phyloP scores from a whole-genome alignment of 208 protist species.

The Naegleria fowleri region DNA sequence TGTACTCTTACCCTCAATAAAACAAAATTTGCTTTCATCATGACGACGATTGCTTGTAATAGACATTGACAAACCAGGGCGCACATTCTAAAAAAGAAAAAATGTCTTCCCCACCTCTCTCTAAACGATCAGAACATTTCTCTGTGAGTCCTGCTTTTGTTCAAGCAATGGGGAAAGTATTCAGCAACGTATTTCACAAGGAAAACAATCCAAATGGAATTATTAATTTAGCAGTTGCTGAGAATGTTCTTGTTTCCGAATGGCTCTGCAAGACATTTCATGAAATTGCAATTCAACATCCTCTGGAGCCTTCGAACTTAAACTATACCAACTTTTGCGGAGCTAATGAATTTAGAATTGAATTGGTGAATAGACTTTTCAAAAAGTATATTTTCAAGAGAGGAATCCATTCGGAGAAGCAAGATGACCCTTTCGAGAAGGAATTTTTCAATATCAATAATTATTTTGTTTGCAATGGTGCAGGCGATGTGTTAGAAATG shows the following conservation, averaged over 20 bases:
- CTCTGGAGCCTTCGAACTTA: neutral
- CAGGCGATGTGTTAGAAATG: neutral
- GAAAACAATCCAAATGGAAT: neutral
- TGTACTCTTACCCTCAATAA: too few species aligned
- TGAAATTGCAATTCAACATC: neutral
- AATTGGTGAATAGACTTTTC: neutral
- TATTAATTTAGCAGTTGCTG: constrained; percentile 17
- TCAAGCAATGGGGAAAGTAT: neutral
- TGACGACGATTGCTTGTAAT: too few species aligned
- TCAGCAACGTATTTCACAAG: neutral
- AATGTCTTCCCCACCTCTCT: neutral
- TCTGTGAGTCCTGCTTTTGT: neutral
- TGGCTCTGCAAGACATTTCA: neutral
- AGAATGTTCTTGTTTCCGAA: neutral
- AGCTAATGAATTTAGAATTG: neutral
- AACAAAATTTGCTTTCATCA: too few species aligned
- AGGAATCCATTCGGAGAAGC: neutral
- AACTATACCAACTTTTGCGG: constrained; percentile 7
- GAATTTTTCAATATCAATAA: neutral
- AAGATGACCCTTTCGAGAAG: neutral
- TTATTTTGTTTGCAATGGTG: constrained; percentile 9
- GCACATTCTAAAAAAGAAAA: neutral
- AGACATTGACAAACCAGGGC: too few species aligned
- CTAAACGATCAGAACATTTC: neutral
- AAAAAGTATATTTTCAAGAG: neutral